Evolutionary conservation across 164 flowering plant genomes (phyloP).

Genomic region (Magnolia kwangsiensis): DNA sequence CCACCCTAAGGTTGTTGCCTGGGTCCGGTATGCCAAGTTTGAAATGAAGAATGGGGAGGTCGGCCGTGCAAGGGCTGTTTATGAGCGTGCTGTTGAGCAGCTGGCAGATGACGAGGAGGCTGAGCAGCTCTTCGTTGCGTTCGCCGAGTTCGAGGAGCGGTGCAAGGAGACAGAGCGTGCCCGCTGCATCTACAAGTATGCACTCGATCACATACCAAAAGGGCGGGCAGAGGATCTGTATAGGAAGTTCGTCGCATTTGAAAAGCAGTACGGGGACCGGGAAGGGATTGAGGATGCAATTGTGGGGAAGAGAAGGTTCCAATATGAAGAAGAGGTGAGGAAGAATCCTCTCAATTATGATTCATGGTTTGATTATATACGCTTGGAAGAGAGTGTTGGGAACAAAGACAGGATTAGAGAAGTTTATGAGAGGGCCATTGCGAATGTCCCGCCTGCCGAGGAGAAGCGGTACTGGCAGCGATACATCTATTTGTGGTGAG

Average conservation of each 20-base stretch:
- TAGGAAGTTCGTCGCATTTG: constrained; percentile 85
- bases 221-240: constrained; percentile 87
- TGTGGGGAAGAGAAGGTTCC: constrained; percentile 90
- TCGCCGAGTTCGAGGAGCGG: constrained; percentile 88
- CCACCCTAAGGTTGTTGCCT: constrained; percentile 64
- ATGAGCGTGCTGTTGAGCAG: constrained; percentile 72
- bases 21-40: constrained; percentile 83
- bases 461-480: constrained; percentile 98
- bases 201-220: constrained; percentile 86
- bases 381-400: constrained; percentile 80
- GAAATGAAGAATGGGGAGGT: constrained; percentile 94
- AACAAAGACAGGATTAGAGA: constrained; percentile 67
- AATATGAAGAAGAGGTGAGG: constrained; percentile 87
- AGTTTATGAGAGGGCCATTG: constrained; percentile 86
- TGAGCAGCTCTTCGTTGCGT: constrained; percentile 75
- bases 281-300: constrained; percentile 96
- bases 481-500: constrained; percentile 86
- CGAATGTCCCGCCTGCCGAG: constrained; percentile 89
- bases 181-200: constrained; percentile 82
- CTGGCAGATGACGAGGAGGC: constrained; percentile 77
- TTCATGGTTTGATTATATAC: constrained; percentile 83
- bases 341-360: constrained; percentile 86
- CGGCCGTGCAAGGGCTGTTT: constrained; percentile 52
- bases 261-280: constrained; percentile 87
- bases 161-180: constrained; percentile 89